Evolutionary conservation across 148 eudicot genomes (phyloP), one percentile per base, ranked within the genome.

Genomic region (Talinum fruticosum): DNA sequence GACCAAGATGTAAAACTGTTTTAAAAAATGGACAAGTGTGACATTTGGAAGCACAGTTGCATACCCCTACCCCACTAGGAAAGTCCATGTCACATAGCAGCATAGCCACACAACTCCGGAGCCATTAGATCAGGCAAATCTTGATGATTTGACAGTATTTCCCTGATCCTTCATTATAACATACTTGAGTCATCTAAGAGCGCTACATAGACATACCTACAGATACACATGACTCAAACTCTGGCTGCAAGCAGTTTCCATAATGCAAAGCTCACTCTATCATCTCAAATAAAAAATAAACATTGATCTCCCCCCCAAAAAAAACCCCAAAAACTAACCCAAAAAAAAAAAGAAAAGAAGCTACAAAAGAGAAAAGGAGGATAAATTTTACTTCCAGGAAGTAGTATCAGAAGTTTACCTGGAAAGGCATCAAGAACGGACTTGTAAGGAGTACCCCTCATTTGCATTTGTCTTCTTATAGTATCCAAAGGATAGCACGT

Each of bases 401-500:
- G 8, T 16, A 19, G 23, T 14, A 35, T 7, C 72, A 36, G 0
- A 37, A 69, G 29, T 69, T 61, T 92, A 91, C 99, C 99, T 81
- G 92, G 82, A 79, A 96, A 83, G 76, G 94, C 99, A 89, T 95
- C 99, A 75, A 95, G 87, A 79, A 95, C 81, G 29, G 94, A 86
- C 73, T 82, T 85, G 80, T 95, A 95, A 65, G 97, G 99, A 66
- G 89, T 81, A 72, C 97, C 97, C 88, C 78, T 91, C 97, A 95
- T 92, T 90, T 95, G 99, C 99, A 95, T 95, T 80, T 92, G 99
- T 75, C 99, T 83, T 85, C 99, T 85, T 26, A 88, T 87, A 10
- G 99, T 95, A 82, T 95, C 99, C 88, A 95, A 81, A 68, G 99
- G 97, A 87, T 92, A 95, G 83, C 97, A 95, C 65, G 86, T 86